Percentiles rank a stretch among this genome's conserved stretches.
phyloP scores from a whole-genome alignment of 2,329 filamentous ascomycete species.

The Monosporascus sp. region DNA sequence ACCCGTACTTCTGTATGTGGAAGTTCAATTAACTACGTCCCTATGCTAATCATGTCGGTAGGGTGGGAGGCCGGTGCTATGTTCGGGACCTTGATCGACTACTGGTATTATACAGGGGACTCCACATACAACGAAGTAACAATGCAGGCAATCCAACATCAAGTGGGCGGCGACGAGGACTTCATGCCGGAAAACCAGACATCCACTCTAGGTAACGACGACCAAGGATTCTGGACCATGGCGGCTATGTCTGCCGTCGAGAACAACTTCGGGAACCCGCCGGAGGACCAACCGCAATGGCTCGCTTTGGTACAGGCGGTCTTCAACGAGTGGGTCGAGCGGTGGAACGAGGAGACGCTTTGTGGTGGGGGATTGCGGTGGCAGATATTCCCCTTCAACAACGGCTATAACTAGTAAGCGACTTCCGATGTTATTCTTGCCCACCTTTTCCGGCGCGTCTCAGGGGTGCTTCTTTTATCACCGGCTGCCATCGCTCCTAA shows the following conservation, averaged over 20 bases:
- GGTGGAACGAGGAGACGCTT: conserved; percentile 57
- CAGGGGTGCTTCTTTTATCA: too few species aligned
- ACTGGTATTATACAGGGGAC: conserved; percentile 67
- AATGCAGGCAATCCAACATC: conserved; percentile 54
- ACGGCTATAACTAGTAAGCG: conserved; percentile 53
- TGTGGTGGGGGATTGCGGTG: conserved; percentile 76
- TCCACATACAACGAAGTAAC: conserved; percentile 56
- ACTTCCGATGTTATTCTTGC: too few species aligned
- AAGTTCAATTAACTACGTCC: neutral
- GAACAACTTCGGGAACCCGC: conserved; percentile 66
- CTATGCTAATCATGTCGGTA: conserved; percentile 17
- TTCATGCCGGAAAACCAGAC: conserved; percentile 66
- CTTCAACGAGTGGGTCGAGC: conserved; percentile 69
- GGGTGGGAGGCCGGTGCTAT: conserved; percentile 72
- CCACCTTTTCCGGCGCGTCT: too few species aligned
- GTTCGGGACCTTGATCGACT: conserved; percentile 67
- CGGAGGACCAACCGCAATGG: conserved; percentile 61
- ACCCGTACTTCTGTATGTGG: conserved; percentile 59
- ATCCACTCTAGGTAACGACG: conserved; percentile 61
- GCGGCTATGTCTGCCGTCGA: conserved; percentile 75
- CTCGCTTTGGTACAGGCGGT: conserved; percentile 72
- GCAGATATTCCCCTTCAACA: conserved; percentile 79
- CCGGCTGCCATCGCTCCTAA: too few species aligned
- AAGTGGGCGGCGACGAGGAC: conserved; percentile 53
- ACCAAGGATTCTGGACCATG: conserved; percentile 83